Evolutionary conservation across 148 eudicot genomes (phyloP).

Genomic region (Vaccinium vitisidaea): DNA sequence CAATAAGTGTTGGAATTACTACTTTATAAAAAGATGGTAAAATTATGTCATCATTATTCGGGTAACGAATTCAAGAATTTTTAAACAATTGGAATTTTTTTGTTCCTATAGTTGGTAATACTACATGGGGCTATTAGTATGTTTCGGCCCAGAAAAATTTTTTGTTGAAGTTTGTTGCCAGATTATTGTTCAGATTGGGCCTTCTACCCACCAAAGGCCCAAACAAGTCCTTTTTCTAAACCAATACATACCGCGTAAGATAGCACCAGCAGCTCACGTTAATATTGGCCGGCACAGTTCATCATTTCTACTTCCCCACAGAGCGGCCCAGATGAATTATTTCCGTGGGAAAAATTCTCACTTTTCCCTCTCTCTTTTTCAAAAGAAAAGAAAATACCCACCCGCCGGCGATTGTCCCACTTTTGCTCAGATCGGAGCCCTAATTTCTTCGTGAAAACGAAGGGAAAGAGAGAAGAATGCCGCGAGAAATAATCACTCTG

Average conservation of each 20-base stretch:
- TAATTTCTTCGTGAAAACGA: conserved; percentile 20
- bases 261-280: conserved; percentile 2
- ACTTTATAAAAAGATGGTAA: neutral
- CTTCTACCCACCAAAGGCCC: neutral
- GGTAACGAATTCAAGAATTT: neutral
- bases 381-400: conserved; percentile 22
- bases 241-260: neutral
- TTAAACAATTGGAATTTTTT: neutral
- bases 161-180: too few species aligned
- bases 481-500: conserved; percentile 83
- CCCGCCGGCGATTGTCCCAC: conserved; percentile 29
- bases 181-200: neutral
- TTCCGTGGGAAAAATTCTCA: neutral
- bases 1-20: too few species aligned
- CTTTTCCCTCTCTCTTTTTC: conserved; percentile 26
- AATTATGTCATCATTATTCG: neutral
- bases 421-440: conserved; percentile 19
- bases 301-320: conserved; percentile 6
- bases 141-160: neutral
- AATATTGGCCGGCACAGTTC: conserved; percentile 9
- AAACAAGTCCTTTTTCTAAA: neutral
- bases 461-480: conserved; percentile 45
- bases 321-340: neutral
- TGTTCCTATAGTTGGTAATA: neutral
- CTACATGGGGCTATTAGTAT: neutral